Percentiles rank a stretch among this genome's conserved stretches.
phyloP scores from a whole-genome alignment of 495 filamentous ascomycete species.

The Neurospora intermedia region DNA sequence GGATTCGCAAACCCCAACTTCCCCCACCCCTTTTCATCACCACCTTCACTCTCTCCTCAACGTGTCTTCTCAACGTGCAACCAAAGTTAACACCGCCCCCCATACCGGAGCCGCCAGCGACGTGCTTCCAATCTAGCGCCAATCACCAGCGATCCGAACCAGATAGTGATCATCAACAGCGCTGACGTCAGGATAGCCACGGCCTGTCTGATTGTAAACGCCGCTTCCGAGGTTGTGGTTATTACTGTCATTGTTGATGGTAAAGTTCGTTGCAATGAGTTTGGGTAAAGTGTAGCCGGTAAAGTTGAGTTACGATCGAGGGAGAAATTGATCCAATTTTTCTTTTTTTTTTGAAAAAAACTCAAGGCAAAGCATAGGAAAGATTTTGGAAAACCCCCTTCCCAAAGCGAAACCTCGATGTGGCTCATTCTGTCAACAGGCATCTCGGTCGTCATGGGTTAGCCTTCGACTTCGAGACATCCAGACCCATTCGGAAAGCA shows the following conservation, averaged over 20 bases:
- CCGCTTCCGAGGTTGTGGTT: constrained; percentile 13
- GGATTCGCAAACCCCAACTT: constrained; percentile 40
- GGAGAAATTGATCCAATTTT: background rate
- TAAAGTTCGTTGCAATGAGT: constrained; percentile 6
- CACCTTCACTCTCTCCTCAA: constrained; percentile 46
- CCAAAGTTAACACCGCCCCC: constrained; percentile 47
- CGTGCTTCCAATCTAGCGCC: constrained; percentile 41
- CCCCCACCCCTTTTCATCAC: constrained; percentile 31
- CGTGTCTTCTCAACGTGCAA: constrained; percentile 21
- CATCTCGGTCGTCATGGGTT: too few relatives aligned
- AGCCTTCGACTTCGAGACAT: too few relatives aligned
- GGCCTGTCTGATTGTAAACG: constrained; percentile 46
- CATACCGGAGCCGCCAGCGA: constrained; percentile 49
- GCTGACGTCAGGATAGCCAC: constrained; percentile 55
- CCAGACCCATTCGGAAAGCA: too few relatives aligned
- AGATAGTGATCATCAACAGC: constrained; percentile 52
- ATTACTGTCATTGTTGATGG: constrained; percentile 3
- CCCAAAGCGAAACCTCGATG: constrained; percentile 43
- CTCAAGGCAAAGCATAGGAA: constrained; percentile 7
- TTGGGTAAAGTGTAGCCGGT: constrained; percentile 10
- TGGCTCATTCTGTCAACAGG: constrained; percentile 32
- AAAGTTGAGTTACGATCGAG: constrained; percentile 5
- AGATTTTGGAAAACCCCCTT: constrained; percentile 63
- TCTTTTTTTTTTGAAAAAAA: too few relatives aligned
- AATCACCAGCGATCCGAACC: constrained; percentile 32